phyloP scores from a whole-genome alignment of 2,329 filamentous ascomycete species.

The Dissoconium aciculare region DNA sequence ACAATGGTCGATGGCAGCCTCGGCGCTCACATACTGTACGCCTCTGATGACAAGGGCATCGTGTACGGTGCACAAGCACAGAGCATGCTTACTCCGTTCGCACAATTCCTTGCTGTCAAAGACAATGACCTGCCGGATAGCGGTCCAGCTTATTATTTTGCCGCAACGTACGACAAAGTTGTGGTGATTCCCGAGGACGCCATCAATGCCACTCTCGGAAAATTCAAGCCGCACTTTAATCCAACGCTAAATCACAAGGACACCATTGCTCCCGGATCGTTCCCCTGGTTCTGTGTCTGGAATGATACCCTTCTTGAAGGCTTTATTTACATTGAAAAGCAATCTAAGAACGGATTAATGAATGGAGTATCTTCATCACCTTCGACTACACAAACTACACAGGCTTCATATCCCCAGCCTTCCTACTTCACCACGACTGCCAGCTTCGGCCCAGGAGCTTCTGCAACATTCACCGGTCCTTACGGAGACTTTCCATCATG shows the following conservation, averaged over 20 bases:
- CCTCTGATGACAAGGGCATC: constrained; percentile 22
- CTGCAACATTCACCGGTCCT: constrained; percentile 12
- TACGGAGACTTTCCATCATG: constrained; percentile 6
- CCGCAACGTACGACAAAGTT: constrained; percentile 47
- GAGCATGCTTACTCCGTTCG: constrained; percentile 30
- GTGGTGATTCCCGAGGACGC: constrained; percentile 37
- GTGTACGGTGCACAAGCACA: constrained; percentile 45
- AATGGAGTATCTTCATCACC: constrained; percentile 5
- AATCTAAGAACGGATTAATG: constrained; percentile 15
- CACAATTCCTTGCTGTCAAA: constrained; percentile 38
- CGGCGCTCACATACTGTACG: constrained; percentile 21
- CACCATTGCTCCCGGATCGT: constrained; percentile 38
- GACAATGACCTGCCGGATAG: constrained; percentile 42
- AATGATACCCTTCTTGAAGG: constrained; percentile 52
- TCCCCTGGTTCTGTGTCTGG: constrained; percentile 57
- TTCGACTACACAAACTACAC: constrained; percentile 7
- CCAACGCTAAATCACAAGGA: constrained; percentile 32
- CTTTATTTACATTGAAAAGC: constrained; percentile 48
- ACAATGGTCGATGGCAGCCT: constrained; percentile 9
- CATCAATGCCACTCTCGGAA: constrained; percentile 10
- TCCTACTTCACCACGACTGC: constrained; percentile 9
- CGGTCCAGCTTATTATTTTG: constrained; percentile 51
- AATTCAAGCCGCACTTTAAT: not conserved
- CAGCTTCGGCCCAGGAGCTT: constrained; percentile 9
- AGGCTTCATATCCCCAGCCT: constrained; percentile 2